Percentiles rank a stretch among this genome's conserved stretches.
phyloP scores from a whole-genome alignment of 75 land plant genomes.

The Cunninghamia lanceolata region DNA sequence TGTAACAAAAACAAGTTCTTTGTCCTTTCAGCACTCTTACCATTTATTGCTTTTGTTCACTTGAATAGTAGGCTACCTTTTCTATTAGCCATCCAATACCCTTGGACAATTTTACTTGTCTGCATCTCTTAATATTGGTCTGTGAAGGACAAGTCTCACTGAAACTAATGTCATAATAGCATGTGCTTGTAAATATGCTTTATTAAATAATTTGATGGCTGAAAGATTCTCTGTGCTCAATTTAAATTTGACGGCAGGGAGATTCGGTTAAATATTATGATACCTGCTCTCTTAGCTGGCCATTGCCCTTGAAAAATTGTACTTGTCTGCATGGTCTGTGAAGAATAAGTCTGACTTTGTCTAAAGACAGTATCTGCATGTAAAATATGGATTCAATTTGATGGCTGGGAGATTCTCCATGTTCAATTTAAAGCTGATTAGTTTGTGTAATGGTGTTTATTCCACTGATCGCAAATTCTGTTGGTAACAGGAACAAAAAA shows the following conservation, averaged over 20 bases:
- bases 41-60: neutral
- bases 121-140: neutral
- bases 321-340: neutral
- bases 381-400: neutral
- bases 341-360: neutral
- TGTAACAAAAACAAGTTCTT: neutral
- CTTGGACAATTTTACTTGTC: neutral
- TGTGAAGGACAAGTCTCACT: no score
- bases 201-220: neutral
- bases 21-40: neutral
- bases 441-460: neutral
- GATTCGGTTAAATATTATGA: neutral
- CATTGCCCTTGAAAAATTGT: neutral
- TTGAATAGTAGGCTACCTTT: neutral
- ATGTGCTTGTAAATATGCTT: neutral
- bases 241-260: neutral
- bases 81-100: neutral
- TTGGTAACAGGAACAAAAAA: slow-evolving; percentile 66
- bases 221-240: neutral
- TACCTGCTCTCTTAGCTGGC: neutral
- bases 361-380: neutral
- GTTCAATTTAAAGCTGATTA: neutral
- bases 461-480: neutral
- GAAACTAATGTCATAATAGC: no score
- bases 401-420: neutral